Evolutionary conservation across 2,329 filamentous ascomycete genomes (phyloP), one percentile per base, ranked within the genome.

Genomic region (Gaeumannomyces sp.): DNA sequence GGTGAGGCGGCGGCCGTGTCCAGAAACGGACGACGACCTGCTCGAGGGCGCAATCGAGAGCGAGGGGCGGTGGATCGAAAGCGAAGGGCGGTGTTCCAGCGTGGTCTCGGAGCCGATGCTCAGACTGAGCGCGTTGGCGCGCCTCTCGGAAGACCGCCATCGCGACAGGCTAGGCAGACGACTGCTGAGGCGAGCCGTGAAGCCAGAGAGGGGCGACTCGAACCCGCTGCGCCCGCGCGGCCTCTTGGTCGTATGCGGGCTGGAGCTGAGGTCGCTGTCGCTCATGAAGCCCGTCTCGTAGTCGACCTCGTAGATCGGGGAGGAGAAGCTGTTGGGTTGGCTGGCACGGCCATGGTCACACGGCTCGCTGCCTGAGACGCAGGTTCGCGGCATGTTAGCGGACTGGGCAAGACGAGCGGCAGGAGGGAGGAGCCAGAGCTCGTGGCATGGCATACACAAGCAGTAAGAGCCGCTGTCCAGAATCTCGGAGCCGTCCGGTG

Each of bases 91-190:
- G 65, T 89, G 91, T 72, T 97, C 93, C 62, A 96, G 84, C 22
- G 86, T 91, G 29, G 94, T 83, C 71, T 97, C 94, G 58, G 95
- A 96, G 67, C 89, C 89, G 0, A 92, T 90, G 0, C 79, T 81
- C 16, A 80, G 76, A 60, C 80, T 79, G 19, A 78, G 73, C 64
- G 79, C 80, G n/a, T 77, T 73, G 50, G 79, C 78, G 66, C 79
- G 79, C 53, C 78, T 79, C 31, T 58, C 53, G 50, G 73, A 76
- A 0, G 79, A 77, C 65, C 77, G 81, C 82, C 82, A 85, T 27
- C 81, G 80, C 1, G 79, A 76, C 57, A 86, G 75, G 63, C 79
- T 80, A 28, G 83, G 79, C 61, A 87, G 83, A 68, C 88, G 84
- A 67, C 85, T 84, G 72, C 86, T 85, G 70, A 93, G 76, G 70